Evolutionary conservation across 306 rosid genomes (phyloP), one percentile per base, ranked within the genome.

Genomic region (Adenanthera pavonina): DNA sequence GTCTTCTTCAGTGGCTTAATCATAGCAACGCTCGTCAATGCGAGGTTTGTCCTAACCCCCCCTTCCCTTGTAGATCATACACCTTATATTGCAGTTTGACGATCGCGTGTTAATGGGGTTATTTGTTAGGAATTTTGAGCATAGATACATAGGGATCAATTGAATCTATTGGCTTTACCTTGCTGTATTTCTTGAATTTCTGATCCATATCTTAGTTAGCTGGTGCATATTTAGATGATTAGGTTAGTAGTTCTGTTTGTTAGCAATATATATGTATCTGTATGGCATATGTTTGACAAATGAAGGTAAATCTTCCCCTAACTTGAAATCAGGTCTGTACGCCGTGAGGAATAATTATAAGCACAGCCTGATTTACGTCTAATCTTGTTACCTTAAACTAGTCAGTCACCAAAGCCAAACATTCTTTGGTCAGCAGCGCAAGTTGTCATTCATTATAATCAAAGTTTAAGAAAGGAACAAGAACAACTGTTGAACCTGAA

Each of bases 21-120:
- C 99, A 96, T 84, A 96, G 99, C 91, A 96, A 96, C 88, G 99
- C 98, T 78, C 97, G 99, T 65, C 99, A 96, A 87, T 96, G 99
- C 92, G 99, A 96, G 98, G 99, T 96, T 83, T 3, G 75, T 2
- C 77, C 67, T 20, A 71, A 60, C 54, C n/a, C 75, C 67, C 17
- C 68, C 15, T 9, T 56, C 38, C 60, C 7, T 82, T 43, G 43
- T 66, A 38, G 61, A 77, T 85, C 65, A 2, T 43, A 5, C 61
- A 20, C 34, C 47, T 53, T n/a, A 48, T 25, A 47, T 48, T n/a
- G 78, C 19, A 72, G 8, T 77, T 46, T 48, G 66, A 8, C 61
- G 13, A 0, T 75, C 62, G 73, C 41, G 77, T 71, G 79, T 43
- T 80, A 40, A 48, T 78, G 60, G 17, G 65, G 43, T 68, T 49